These are phyloP conservation scores for Cyclocybe aegerita DNA, from an alignment of 768 basidiomycete genomes.

Conservation along the genomic window DNA sequence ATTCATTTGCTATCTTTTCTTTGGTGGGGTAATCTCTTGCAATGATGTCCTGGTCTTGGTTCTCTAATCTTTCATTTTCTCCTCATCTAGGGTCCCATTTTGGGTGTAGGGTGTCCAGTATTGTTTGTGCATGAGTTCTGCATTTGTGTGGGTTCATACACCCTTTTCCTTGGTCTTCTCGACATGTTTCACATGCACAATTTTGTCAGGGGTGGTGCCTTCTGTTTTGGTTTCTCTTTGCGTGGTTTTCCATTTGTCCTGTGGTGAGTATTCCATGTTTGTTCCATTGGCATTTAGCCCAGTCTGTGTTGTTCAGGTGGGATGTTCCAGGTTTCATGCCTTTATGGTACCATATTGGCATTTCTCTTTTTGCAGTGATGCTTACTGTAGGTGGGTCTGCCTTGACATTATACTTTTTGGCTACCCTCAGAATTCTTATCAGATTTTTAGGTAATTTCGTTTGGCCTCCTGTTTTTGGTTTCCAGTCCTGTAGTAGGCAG, in stretches of 20 bases:
- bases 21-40: too few relatives aligned
- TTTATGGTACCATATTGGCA: constrained; percentile 33
- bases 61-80: too few relatives aligned
- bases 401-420: constrained; percentile 15
- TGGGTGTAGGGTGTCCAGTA: constrained; percentile 13
- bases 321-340: constrained; percentile 6
- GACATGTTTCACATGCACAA: constrained; percentile 8
- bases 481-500: constrained; percentile 28
- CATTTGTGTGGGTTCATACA: constrained; percentile 20
- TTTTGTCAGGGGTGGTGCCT: neutral
- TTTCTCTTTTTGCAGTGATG: constrained; percentile 4
- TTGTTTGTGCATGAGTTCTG: constrained; percentile 2
- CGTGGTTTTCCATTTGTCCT: constrained; percentile 7
- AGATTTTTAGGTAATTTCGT: constrained; percentile 9
- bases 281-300: constrained; percentile 12
- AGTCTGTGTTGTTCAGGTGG: neutral
- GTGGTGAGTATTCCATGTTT: constrained; percentile 13
- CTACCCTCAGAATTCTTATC: constrained; percentile 16
- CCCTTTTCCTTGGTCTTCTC: neutral
- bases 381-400: constrained; percentile 14
- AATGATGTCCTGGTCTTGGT: too few relatives aligned
- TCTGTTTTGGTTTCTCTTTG: neutral
- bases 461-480: neutral
- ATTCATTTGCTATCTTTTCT: too few relatives aligned
- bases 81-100: constrained; percentile 19